Base-by-base conservation (phyloP, 2,329 filamentous ascomycete genomes). In the Sporothrix euskadiensis region DNA sequence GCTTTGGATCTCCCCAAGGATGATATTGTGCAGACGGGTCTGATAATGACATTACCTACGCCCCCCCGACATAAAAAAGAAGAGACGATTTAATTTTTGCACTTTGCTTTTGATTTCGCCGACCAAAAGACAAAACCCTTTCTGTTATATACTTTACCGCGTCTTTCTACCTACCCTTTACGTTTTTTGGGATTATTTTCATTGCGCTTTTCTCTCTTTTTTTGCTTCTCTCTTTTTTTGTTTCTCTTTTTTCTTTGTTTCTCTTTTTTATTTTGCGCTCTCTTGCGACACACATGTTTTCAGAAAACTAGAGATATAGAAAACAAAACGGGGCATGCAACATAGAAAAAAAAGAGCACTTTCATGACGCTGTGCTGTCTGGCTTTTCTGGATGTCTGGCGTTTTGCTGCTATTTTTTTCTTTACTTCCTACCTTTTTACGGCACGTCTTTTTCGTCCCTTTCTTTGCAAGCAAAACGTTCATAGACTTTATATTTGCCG, bases 31-130 rank as follows among this genome's bases (percentile, higher is more conserved):
- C 61, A 26, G 61, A 66, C 39, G 39, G 7, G 39, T 47, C 39
- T 26, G n/a, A 63, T 39, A 10, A 68, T 32, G 7, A 30, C 22
- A 14, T 30, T 56, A 10, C 35, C 35, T 8, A 35, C 26, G 52
- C 22, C 52, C 16, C 16, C 12, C 66, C 30, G 5, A 35, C 44
- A 49, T 14, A 59, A 59, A 26, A 68, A 35, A 69, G 35, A 69
- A 56, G 66, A 39, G 47, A 52, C 47, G 47, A 68, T 52, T 35
- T 68, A 12, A 68, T 52, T 68, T 47, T 68, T 65, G n/a, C 4
- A 26, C 35, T 68, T 52, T 68, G 65, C 41, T 52, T 68, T 68
- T 68, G 61, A 66, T 66, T 68, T 44, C 65, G 65, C 3, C 14
- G 52, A 52, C 41, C 65, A 52, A 49, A 68, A 68, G 65, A 68